These are phyloP conservation scores for Fusarium tuaranense DNA, from an alignment of 2,329 filamentous ascomycete genomes.

Conservation along the genomic window DNA sequence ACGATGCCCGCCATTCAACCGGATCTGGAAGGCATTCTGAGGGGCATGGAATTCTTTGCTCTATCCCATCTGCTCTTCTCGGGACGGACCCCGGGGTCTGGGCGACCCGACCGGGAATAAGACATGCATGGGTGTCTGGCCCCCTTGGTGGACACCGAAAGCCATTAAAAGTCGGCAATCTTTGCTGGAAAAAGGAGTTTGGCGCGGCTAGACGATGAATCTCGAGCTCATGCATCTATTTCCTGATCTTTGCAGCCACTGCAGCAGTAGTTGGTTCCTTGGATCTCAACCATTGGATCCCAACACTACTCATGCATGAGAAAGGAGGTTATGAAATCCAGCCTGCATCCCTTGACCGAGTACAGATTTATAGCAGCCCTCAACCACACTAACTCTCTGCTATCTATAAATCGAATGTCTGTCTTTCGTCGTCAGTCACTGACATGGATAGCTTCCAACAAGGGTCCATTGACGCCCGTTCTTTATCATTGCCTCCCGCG, in stretches of 20 bases:
- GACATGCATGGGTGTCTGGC: conserved; percentile 25
- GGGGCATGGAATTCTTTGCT: neutral
- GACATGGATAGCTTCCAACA: neutral
- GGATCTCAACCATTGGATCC: neutral
- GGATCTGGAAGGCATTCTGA: neutral
- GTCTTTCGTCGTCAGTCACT: neutral
- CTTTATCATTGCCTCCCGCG: neutral
- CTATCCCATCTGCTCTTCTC: neutral
- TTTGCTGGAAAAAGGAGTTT: conserved; percentile 2
- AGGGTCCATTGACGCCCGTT: neutral
- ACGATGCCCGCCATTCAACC: neutral
- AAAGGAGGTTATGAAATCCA: neutral
- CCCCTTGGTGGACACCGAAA: conserved; percentile 19
- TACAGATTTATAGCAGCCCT: neutral
- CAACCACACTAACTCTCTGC: neutral
- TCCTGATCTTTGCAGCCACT: neutral
- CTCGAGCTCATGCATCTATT: neutral
- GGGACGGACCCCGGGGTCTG: conserved; percentile 2
- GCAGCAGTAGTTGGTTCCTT: neutral
- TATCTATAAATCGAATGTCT: neutral
- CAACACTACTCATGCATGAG: neutral
- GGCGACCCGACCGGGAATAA: conserved; percentile 31
- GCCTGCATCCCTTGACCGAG: neutral
- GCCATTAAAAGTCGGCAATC: conserved; percentile 4
- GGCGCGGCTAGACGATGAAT: neutral